Evolutionary conservation across 495 filamentous ascomycete species (phyloP), one percentile per base, ranked within the genome.

Genomic region (Penicillium silybi): DNA sequence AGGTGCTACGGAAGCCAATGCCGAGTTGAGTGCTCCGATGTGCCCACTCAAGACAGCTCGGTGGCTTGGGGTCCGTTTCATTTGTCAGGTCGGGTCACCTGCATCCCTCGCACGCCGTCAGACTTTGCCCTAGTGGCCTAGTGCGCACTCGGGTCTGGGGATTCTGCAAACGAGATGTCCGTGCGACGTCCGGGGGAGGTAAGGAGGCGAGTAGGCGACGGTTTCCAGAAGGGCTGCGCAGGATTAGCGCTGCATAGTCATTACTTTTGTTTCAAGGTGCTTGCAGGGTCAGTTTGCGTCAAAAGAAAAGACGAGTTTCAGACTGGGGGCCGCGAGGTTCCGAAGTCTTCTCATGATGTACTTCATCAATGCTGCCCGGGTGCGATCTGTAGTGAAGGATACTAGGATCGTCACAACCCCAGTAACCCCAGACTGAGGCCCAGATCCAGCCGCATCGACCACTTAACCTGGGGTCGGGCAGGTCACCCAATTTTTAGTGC

Each of bases 11-110:
- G 37, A 39, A 39, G 37, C 7, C 37, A 19, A 39, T 39, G 37
- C 37, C 37, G 37, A 19, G 16, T 39, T 18, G 6, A 16, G 18
- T 39, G 16, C 37, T 32, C 22, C 29, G 13, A 32, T 18, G 16
- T 19, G 37, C 37, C 37, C 37, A 18, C 32, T 35, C 6, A 18
- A 39, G 17, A 40, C 32, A 45, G 50, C 41, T 40, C 10, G 11
- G 41, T 60, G 50, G 54, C 57, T 52, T 48, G 43, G 41, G 44
- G 19, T 41, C 20, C 41, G 52, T 65, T 65, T 60, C 56, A 62
- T 59, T 62, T 60, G 59, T 63, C 59, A 57, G 50, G 50, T 64
- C 55, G 53, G 62, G 62, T 65, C 62, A 65, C 62, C 62, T 65
- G 62, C 62, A 58, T 59, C 56, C 56, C 23, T 40, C 22, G 22